Conservation (phyloP, 2,329 filamentous ascomycete species). For the Colletotrichum tanaceti region DNA sequence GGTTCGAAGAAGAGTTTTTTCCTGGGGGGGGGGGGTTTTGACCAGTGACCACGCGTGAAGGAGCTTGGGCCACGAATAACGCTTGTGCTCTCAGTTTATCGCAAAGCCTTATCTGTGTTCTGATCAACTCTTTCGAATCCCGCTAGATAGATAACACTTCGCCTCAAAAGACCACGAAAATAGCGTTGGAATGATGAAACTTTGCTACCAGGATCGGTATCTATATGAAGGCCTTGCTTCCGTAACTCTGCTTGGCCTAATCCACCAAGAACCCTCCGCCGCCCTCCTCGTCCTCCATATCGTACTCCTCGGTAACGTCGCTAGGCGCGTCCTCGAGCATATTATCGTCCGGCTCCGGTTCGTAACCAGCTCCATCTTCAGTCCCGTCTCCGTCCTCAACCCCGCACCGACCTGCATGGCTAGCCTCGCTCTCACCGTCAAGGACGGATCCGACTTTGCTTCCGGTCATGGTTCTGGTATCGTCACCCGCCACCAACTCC, state of each 20-base stretch:
- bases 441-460: neutral
- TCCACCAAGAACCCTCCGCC: slow-evolving; percentile 61
- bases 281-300: slow-evolving; percentile 56
- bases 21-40: neutral
- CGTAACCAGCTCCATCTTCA: slow-evolving; percentile 23
- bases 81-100: neutral
- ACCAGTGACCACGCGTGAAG: neutral
- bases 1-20: slow-evolving; percentile 17
- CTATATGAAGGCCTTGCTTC: neutral
- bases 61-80: slow-evolving; percentile 5
- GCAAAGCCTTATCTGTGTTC: neutral
- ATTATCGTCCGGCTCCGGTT: slow-evolving; percentile 47
- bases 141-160: neutral
- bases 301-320: slow-evolving; percentile 58
- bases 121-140: neutral
- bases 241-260: slow-evolving; percentile 36
- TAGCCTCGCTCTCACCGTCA: neutral
- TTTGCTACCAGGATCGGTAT: neutral
- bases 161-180: neutral
- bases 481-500: neutral
- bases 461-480: neutral
- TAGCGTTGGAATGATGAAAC: neutral
- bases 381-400: neutral
- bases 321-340: slow-evolving; percentile 51
- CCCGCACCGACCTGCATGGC: neutral